These are phyloP conservation scores for Kluyveromyces nonfermentans DNA, from an alignment of 805 yeast species.

Conservation along the genomic window DNA sequence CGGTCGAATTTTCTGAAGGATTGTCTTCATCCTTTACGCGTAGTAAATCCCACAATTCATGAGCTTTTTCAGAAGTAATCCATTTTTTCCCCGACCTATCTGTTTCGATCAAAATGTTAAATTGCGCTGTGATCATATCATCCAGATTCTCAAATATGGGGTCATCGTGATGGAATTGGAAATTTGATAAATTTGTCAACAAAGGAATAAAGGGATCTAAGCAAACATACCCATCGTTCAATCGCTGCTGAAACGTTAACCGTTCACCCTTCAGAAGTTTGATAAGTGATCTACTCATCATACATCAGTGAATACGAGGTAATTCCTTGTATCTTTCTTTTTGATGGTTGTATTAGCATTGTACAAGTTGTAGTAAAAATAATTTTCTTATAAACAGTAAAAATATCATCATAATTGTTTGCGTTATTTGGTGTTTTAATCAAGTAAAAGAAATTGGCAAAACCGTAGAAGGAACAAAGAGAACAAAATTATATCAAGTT, in stretches of 20 bases:
- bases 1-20: constrained; percentile 7
- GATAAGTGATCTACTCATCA: neutral
- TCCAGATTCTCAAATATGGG: constrained; percentile 7
- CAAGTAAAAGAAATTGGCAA: no score
- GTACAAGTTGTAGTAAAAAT: neutral
- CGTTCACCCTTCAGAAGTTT: neutral
- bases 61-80: constrained; percentile 23
- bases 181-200: constrained; percentile 1
- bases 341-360: neutral
- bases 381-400: neutral
- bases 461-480: neutral
- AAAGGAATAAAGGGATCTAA: constrained; percentile 2
- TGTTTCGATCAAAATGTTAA: constrained; percentile 20
- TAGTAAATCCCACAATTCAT: constrained; percentile 13
- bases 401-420: neutral
- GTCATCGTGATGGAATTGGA: constrained; percentile 2
- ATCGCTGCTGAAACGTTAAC: constrained; percentile 1
- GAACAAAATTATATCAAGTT: no score
- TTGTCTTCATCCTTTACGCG: constrained; percentile 3
- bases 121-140: constrained; percentile 17
- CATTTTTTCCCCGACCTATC: constrained; percentile 21
- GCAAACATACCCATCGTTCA: constrained; percentile 3
- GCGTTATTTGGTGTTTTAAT: neutral
- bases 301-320: neutral
- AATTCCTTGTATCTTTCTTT: neutral